Conservation (phyloP, 169 alveolate genomes). For the Neospora caninum region DNA sequence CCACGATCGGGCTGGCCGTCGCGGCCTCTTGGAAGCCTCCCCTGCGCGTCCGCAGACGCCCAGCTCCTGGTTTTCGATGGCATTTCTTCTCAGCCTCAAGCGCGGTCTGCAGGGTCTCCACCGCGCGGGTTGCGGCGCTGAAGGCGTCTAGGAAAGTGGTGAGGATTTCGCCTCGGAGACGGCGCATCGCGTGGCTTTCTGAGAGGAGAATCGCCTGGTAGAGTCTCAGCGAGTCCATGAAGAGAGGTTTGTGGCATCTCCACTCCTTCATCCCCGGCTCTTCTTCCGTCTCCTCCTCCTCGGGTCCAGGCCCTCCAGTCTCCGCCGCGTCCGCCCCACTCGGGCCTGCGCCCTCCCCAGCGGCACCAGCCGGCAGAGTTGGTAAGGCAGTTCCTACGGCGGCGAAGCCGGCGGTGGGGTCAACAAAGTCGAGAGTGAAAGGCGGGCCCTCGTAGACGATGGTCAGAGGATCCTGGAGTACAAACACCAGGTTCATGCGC, state of each 20-base stretch:
- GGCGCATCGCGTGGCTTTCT: neutral
- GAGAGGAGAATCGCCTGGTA: slow-evolving; percentile 75
- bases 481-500: slow-evolving; percentile 88
- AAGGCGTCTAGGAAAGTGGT: neutral
- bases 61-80: neutral
- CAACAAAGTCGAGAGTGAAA: slow-evolving; percentile 77
- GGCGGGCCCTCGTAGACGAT: slow-evolving; percentile 83
- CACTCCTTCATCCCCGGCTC: neutral
- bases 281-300: slow-evolving; percentile 8
- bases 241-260: slow-evolving; percentile 61
- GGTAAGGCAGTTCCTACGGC: neutral
- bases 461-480: slow-evolving; percentile 85
- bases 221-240: slow-evolving; percentile 71
- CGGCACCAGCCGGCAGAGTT: neutral
- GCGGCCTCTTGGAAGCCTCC: neutral
- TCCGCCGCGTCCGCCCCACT: neutral
- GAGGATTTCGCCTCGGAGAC: neutral
- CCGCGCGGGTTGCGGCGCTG: neutral
- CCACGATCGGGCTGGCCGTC: neutral
- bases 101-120: neutral
- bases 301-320: neutral
- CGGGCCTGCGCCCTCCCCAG: neutral
- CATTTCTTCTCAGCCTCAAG: neutral
- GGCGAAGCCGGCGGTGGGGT: slow-evolving; percentile 35
- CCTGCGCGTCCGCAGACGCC: neutral